These are phyloP conservation scores for Dictyostelium firmibasis DNA, from an alignment of 78 protist genomes.

Conservation along the genomic window DNA sequence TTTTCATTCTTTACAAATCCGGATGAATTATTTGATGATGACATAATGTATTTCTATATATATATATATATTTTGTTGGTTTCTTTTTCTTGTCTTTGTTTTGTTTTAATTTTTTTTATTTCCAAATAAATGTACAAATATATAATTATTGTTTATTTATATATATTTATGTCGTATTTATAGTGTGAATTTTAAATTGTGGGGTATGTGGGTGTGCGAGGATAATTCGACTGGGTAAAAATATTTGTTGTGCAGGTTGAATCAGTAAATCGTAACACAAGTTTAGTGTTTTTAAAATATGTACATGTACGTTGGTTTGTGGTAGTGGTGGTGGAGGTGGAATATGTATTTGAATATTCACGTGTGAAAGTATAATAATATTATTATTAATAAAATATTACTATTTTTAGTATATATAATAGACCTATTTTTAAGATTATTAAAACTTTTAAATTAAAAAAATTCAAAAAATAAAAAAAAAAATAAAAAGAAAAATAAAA, in stretches of 20 bases:
- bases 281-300: too few species aligned
- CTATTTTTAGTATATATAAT: not conserved
- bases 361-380: not conserved
- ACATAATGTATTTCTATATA: not conserved
- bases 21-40: not conserved
- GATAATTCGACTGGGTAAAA: not conserved
- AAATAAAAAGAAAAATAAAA: not conserved
- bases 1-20: constrained; percentile 6
- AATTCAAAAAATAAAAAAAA: not conserved
- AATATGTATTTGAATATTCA: not conserved
- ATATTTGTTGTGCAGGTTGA: not conserved
- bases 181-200: not conserved
- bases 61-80: too few species aligned
- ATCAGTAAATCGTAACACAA: not conserved
- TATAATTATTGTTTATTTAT: not conserved
- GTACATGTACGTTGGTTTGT: not conserved
- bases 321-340: too few species aligned
- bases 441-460: not conserved
- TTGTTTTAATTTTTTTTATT: not conserved
- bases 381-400: too few species aligned
- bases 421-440: not conserved
- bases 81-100: not conserved
- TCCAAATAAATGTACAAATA: not conserved
- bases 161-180: not conserved
- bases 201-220: not conserved